Conservation (phyloP, 352 stramenopile genomes). For the Phytophthora fragariaefolia region DNA sequence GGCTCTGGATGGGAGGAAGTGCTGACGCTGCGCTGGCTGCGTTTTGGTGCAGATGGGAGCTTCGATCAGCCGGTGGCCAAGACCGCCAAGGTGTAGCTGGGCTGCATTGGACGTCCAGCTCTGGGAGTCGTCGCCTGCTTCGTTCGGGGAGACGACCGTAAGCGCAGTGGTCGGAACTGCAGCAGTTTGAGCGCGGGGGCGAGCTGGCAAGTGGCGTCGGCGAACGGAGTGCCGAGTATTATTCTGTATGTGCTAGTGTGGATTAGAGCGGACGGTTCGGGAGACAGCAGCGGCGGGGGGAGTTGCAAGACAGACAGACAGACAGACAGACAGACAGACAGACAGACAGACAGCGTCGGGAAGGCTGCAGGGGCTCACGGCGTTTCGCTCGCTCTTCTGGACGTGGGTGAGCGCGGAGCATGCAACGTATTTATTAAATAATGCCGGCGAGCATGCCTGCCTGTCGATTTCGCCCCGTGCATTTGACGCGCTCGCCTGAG, state of each 20-base stretch:
- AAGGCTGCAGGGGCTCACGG: conserved; percentile 8
- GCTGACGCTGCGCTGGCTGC: conserved; percentile 5
- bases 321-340: too few relatives aligned
- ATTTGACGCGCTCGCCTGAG: neutral
- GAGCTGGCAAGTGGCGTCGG: neutral
- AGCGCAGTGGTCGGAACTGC: too few relatives aligned
- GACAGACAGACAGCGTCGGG: conserved; percentile 4
- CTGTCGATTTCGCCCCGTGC: neutral
- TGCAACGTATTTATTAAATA: conserved; percentile 38
- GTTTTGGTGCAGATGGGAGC: conserved; percentile 42
- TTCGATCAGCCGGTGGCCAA: conserved; percentile 41
- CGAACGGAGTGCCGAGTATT: conserved; percentile 8
- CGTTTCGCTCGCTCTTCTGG: neutral
- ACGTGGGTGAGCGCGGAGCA: conserved; percentile 1
- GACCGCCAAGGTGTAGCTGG: conserved; percentile 29
- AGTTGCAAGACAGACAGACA: too few relatives aligned
- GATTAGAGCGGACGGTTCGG: conserved; percentile 36
- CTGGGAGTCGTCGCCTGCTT: conserved; percentile 3
- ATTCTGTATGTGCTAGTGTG: conserved; percentile 41
- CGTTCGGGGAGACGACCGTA: conserved; percentile 18
- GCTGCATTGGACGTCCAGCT: neutral
- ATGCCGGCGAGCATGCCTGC: conserved; percentile 15
- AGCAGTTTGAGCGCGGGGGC: too few relatives aligned
- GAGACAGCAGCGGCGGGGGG: conserved; percentile 20
- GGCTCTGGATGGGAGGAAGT: neutral